Base-by-base conservation (phyloP, 176 grass and related monocot genomes). In the Juncus inflexus region DNA sequence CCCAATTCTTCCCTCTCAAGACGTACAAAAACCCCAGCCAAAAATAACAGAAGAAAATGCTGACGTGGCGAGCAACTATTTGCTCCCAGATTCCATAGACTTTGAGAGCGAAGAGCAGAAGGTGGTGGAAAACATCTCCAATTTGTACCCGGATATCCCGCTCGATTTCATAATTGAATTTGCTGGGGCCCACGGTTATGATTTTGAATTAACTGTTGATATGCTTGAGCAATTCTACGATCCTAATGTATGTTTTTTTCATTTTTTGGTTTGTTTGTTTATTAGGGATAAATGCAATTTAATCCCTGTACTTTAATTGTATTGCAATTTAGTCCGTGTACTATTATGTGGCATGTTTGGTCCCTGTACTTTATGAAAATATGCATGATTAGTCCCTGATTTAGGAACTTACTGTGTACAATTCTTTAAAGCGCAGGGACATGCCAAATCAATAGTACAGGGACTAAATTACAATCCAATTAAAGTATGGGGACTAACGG, bases 121-220 rank as follows among this genome's bases (percentile, higher is more conserved):
- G 38, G 68, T 71, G 37, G 68, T 71, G 54, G 68, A 71, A 59
- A 71, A 71, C 54, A 71, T 71, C 15, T 58, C 68, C 68, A 71
- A 12, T 59, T 57, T 71, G 68, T 71, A 71, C 54, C 68, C 68
- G 12, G 54, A 71, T 5, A 71, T 71, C 14, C 68, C 68, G 37
- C 40, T 19, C 53, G 68, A 71, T 52, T 71, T 71, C 40, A 47
- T 71, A 42, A 6, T 43, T 6, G 68, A 71, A 19, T 71, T 71
- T 71, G 54, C 68, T 0, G 55, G 15, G 54, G 68, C 68, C 1
- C 68, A 71, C 12, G 68, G 68, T 59, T 71, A 71, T 59, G 68
- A 71, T 71, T 71, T 71, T 3, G 68, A 71, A 57, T 41, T 45
- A 15, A 71, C 68, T 43, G 53, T 71, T 59, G 68, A 71, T 58